Evolutionary conservation across 805 yeast species (phyloP), one percentile per base, ranked within the genome.

Genomic region (Yarrowia alimentaria): DNA sequence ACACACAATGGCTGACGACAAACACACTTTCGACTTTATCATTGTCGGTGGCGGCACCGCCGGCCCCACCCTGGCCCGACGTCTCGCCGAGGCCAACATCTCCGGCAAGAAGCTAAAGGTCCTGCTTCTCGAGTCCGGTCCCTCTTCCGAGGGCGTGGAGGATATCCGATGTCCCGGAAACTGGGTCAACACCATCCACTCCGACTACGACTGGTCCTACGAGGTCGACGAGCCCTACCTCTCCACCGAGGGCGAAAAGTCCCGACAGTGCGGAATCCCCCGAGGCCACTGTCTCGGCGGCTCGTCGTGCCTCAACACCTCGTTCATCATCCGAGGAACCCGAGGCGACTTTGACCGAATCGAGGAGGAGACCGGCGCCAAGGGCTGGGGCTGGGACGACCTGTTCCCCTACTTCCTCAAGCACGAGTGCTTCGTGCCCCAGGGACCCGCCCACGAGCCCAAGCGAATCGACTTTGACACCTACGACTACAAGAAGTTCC

Each of bases 271-370:
- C 29, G 50, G 35, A 30, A 63, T 62, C 56, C 62, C 67, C 38
- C 64, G 67, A 37, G 67, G 66, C 42, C 63, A 62, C 52, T 65
- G 62, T 20, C 60, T 64, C 14, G 67, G 67, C 29, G 67, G 67
- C 10, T 61, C 66, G 52, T 64, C 67, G 8, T 63, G 66, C 13
- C 60, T 62, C 45, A 64, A 64, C 57, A 61, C 62, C 53, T 61
- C 64, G 43, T 61, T 62, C 31, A 61, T 64, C 58, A 57, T 64
- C 53, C 64, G 64, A 13, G 64, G 65, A 29, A 54, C 61, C 53
- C 61, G 62, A 57, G 57, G 57, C 14, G 63, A 64, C 28, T 61
- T 62, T 54, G 65, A 61, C 40, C 55, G 55, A 40, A 63, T 65
- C 63, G 62, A 56, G 51, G 50, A 43, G 50, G 58, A 56, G 37